Evolutionary conservation across 2,329 filamentous ascomycete species (phyloP).

Genomic region (Podosphaera xanthii): DNA sequence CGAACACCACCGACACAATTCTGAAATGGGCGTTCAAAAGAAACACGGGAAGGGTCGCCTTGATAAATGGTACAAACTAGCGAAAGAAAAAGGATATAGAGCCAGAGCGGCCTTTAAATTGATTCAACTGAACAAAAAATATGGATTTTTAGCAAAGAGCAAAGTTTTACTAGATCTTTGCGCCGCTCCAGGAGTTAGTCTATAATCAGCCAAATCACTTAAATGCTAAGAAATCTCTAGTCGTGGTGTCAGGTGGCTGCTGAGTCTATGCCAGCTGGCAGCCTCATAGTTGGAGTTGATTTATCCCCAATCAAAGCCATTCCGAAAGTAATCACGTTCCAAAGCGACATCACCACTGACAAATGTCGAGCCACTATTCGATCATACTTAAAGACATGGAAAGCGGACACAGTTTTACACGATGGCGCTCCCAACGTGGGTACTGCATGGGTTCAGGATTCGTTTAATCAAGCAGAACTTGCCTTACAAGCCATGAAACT

Average conservation of each 20-base stretch:
- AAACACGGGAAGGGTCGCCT: constrained; percentile 97
- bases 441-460: constrained; percentile 95
- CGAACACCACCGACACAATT: neutral
- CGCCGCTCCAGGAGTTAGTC: constrained; percentile 68
- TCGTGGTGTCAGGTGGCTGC: constrained; percentile 94
- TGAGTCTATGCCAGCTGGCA: constrained; percentile 78
- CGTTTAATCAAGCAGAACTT: constrained; percentile 89
- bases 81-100: constrained; percentile 93
- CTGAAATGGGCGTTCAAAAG: constrained; percentile 80
- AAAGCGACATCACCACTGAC: constrained; percentile 93
- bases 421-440: constrained; percentile 96
- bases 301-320: constrained; percentile 89
- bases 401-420: constrained; percentile 85
- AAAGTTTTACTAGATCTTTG: constrained; percentile 94
- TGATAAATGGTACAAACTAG: constrained; percentile 97
- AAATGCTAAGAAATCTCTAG: constrained; percentile 20
- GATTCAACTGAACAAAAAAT: constrained; percentile 97
- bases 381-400: constrained; percentile 82
- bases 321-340: constrained; percentile 80
- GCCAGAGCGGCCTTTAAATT: constrained; percentile 94
- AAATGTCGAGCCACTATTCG: constrained; percentile 82
- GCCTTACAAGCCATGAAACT: constrained; percentile 78
- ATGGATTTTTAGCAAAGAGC: constrained; percentile 91
- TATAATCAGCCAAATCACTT: neutral
- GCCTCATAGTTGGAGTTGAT: constrained; percentile 86